Conservation (phyloP, 2,329 filamentous ascomycete genomes). For the Chaetomiaceae sp. region DNA sequence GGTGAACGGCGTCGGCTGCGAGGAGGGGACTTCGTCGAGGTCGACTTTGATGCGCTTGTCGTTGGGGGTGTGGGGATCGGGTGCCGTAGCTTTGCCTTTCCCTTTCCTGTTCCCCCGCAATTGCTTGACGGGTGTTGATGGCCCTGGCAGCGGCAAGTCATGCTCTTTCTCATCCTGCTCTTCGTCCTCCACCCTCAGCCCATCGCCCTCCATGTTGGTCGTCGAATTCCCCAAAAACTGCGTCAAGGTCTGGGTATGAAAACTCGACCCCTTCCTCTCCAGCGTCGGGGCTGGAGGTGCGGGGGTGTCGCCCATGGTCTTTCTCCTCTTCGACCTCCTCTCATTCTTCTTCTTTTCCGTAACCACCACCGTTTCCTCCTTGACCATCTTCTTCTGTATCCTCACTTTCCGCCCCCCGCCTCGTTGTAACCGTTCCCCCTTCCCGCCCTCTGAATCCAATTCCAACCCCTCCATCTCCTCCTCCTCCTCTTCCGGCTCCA, state of each 20-base stretch:
- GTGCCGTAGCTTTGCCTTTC: conserved; percentile 13
- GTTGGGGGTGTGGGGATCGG: conserved; percentile 41
- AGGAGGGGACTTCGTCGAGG: conserved; percentile 43
- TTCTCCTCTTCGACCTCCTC: conserved; percentile 26
- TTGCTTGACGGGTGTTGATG: neutral
- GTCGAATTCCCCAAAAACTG: conserved; percentile 28
- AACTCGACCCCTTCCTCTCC: conserved; percentile 23
- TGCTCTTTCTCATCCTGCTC: conserved; percentile 27
- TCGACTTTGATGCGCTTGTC: conserved; percentile 32
- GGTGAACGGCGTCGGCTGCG: conserved; percentile 40
- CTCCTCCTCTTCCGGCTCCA: conserved; percentile 10
- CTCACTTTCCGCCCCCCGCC: neutral
- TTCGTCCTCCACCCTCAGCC: conserved; percentile 23
- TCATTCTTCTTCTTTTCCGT: conserved; percentile 4
- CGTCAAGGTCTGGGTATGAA: conserved; percentile 34
- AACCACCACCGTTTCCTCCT: neutral
- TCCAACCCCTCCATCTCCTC: conserved; percentile 6
- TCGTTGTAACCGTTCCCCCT: neutral
- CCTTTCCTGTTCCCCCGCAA: neutral
- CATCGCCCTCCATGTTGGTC: conserved; percentile 12
- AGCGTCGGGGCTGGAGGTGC: conserved; percentile 13
- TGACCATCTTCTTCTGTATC: no score
- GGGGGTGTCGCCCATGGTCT: conserved; percentile 27
- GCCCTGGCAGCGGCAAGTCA: neutral
- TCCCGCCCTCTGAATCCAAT: neutral